Evolutionary conservation across 305 asterid species (phyloP), one percentile per base, ranked within the genome.

Genomic region (Solanum chacoense): DNA sequence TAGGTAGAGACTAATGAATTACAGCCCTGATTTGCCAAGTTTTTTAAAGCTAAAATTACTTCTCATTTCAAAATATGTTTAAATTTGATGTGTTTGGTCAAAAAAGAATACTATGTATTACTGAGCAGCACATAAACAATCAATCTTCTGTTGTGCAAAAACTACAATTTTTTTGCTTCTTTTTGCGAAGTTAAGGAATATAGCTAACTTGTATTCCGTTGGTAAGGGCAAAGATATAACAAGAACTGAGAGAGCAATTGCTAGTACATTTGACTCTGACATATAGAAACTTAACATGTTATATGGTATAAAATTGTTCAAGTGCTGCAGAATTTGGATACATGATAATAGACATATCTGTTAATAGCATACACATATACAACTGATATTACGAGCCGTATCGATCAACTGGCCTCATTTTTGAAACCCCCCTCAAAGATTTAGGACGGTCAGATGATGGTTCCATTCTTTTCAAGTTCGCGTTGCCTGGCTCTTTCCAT

Each of bases 401-500:
- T 40, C 38, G 16, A 28, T 40, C 37, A 81, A 81, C 8, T 38
- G 36, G 6, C 36, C 24, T 4, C 36, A 4, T 10, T 26, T 81
- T 29, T 29, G 4, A 11, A 22, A 18, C 20, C 72, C 40, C 11
- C 20, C 7, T 81, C 72, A 50, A 45, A 5, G 40, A 45, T 83
- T 11, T 38, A 13, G 26, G 16, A 29, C 85, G 9, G 89, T 87
- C 14, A 87, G 31, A 50, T 50, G 85, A 20, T 87, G 34, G 95
- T 91, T 89, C 94, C 95, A 84, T 96, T 91, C 89, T 93, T 94
- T 80, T 88, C 94, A 40, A 92, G 89, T 37, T 94, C 95, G 12
- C 99, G 96, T 67, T 94, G 96, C 28, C 98, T 91, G 65, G 98
- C 98, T 88, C 98, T 93, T 87, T 96, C 99, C 93, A 96, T 94